Percentiles rank a stretch among this genome's conserved stretches.
phyloP scores from a whole-genome alignment of 1,139 yeast species.

The Entelexis paramagnoliae region DNA sequence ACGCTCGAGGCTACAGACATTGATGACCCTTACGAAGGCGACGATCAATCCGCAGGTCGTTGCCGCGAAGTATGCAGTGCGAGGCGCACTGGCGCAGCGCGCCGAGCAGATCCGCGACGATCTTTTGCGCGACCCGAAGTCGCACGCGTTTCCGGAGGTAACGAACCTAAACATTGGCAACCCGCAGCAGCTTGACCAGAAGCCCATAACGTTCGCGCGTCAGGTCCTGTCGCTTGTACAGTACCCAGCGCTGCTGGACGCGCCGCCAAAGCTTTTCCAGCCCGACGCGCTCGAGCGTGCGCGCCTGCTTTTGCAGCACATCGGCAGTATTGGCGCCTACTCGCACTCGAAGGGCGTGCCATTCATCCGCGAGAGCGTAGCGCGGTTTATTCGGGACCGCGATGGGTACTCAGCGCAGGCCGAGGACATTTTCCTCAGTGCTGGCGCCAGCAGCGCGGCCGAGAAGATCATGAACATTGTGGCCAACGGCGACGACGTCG shows the following conservation, averaged over 20 bases:
- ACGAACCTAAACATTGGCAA: constrained; percentile 92
- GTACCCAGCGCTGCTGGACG: constrained; percentile 58
- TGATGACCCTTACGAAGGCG: constrained; percentile 9
- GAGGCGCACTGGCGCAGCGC: constrained; percentile 85
- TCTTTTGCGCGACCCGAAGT: constrained; percentile 43
- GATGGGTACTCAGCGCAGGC: constrained; percentile 59
- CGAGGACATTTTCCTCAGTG: constrained; percentile 67
- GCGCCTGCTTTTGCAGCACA: constrained; percentile 42
- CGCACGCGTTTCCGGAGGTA: constrained; percentile 66
- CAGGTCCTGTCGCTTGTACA: constrained; percentile 79
- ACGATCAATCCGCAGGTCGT: constrained; percentile 38
- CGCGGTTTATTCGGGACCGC: constrained; percentile 63
- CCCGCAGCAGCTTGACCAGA: constrained; percentile 91
- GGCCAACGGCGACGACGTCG: constrained; percentile 56
- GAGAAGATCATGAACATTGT: constrained; percentile 61
- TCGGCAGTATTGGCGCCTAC: constrained; percentile 88
- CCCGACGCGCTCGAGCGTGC: constrained; percentile 70
- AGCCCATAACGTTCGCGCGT: constrained; percentile 89
- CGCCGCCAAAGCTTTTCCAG: constrained; percentile 40
- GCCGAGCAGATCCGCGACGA: constrained; percentile 72
- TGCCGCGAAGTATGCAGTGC: constrained; percentile 86
- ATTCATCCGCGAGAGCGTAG: constrained; percentile 62
- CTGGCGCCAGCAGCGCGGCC: constrained; percentile 93
- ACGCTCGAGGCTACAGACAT: not conserved
- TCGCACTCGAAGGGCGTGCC: constrained; percentile 84